Percentiles rank a stretch among this genome's conserved stretches.
phyloP scores from a whole-genome alignment of 371 early-diverging fungal species.

The Mucor mucedo region DNA sequence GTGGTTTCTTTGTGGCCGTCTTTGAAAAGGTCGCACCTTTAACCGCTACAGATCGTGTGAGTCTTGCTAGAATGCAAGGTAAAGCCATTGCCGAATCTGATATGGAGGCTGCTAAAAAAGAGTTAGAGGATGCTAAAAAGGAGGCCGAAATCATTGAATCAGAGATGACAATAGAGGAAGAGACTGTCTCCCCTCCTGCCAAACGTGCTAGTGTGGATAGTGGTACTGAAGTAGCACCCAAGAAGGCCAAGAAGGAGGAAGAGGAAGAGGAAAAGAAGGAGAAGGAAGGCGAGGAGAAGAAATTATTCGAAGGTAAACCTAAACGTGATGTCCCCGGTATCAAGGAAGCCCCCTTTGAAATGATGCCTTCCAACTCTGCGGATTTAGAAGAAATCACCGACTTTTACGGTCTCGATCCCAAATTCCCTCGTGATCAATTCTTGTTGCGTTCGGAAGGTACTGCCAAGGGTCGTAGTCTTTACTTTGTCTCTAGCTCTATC shows the following conservation, averaged over 20 bases:
- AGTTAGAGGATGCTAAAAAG: conserved; percentile 6
- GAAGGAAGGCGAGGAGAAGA: conserved; percentile 28
- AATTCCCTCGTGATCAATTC: conserved; percentile 82
- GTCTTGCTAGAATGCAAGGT: conserved; percentile 33
- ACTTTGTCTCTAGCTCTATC: conserved; percentile 80
- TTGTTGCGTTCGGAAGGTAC: conserved; percentile 77
- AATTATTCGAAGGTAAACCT: conserved; percentile 33
- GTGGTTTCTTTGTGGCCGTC: conserved; percentile 99
- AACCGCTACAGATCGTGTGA: conserved; percentile 58
- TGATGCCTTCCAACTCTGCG: conserved; percentile 60
- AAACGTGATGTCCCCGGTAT: conserved; percentile 58
- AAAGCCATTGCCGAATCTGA: conserved; percentile 22
- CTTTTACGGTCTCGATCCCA: conserved; percentile 73
- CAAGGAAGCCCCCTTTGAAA: conserved; percentile 80
- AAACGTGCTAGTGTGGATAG: conserved; percentile 22
- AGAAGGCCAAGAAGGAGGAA: conserved; percentile 20
- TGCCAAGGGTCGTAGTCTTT: conserved; percentile 75
- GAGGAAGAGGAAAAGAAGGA: neutral
- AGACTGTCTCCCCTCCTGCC: conserved; percentile 9
- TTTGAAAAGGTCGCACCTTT: conserved; percentile 83
- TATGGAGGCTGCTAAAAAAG: conserved; percentile 34
- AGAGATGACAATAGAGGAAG: conserved; percentile 21
- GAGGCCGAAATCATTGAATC: conserved; percentile 16
- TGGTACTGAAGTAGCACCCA: conserved; percentile 13
- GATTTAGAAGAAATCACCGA: conserved; percentile 61